Percentiles rank a stretch among this genome's conserved stretches.
Conservation (phyloP, 805 yeast species). For the Cyberlindnera mycetangii region DNA sequence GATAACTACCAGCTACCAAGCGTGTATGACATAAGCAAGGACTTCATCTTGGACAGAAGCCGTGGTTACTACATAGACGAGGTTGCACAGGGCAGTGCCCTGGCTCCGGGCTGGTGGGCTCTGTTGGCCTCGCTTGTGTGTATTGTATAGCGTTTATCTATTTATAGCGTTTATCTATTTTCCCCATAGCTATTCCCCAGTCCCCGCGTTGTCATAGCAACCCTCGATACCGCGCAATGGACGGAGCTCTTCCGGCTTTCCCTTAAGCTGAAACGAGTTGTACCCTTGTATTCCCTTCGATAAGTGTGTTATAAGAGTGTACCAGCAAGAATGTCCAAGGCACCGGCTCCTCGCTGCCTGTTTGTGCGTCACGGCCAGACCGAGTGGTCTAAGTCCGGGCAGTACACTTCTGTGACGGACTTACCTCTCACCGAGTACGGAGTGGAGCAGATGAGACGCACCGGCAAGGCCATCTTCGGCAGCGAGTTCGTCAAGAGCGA, state of each 20-base stretch:
- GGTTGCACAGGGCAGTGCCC: background rate
- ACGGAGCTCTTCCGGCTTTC: background rate
- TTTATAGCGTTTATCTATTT: background rate
- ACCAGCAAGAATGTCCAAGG: conserved; percentile 15
- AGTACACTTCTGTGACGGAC: conserved; percentile 86
- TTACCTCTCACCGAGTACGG: conserved; percentile 76
- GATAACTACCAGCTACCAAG: conserved; percentile 3
- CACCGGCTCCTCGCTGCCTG: conserved; percentile 62
- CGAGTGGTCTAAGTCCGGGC: conserved; percentile 94
- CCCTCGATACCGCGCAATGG: conserved; percentile 2
- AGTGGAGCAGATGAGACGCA: conserved; percentile 65
- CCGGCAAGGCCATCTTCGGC: conserved; percentile 71
- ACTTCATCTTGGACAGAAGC: conserved; percentile 18
- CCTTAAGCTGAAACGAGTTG: too few species aligned
- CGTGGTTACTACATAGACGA: conserved; percentile 9
- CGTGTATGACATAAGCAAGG: conserved; percentile 14
- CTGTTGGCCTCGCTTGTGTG: background rate
- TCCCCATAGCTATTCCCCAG: background rate
- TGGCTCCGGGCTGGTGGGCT: too few species aligned
- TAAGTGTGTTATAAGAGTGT: too few species aligned
- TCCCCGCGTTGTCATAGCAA: conserved; percentile 1
- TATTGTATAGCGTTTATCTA: background rate
- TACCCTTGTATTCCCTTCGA: too few species aligned
- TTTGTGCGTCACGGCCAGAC: conserved; percentile 88
- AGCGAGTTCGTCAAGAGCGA: conserved; percentile 61